These are phyloP conservation scores for Colletotrichum liaoningense DNA, from an alignment of 2,329 filamentous ascomycete genomes.

Conservation along the genomic window DNA sequence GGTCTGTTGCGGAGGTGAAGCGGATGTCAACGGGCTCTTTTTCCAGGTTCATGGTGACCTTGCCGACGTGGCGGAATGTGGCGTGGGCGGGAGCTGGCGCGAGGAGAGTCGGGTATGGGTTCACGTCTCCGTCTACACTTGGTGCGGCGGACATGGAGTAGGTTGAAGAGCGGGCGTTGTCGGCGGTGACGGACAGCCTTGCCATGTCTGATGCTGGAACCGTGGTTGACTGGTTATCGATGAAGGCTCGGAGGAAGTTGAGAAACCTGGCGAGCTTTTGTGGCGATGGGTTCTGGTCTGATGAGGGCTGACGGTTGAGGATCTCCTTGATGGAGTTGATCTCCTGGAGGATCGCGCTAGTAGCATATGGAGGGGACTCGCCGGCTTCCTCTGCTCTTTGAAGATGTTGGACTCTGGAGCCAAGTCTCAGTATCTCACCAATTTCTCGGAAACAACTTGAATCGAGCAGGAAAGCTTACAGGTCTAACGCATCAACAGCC, in stretches of 20 bases:
- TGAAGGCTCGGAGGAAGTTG: constrained; percentile 1
- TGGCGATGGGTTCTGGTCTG: background rate
- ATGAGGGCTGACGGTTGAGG: background rate
- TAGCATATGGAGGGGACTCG: constrained; percentile 29
- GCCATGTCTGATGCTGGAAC: background rate
- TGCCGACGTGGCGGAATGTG: constrained; percentile 17
- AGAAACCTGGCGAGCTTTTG: background rate
- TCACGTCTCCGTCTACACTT: background rate
- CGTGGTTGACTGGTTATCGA: constrained; percentile 9
- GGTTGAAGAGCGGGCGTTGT: background rate
- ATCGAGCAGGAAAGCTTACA: constrained; percentile 4
- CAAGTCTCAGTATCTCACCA: background rate
- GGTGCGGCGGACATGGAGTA: background rate
- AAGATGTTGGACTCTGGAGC: constrained; percentile 1
- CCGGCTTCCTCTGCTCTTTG: constrained; percentile 16
- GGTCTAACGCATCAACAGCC: constrained; percentile 3
- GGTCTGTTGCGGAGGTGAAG: constrained; percentile 10
- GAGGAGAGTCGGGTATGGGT: background rate
- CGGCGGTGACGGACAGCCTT: background rate
- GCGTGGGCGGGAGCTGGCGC: background rate
- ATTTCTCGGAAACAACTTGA: too few species aligned
- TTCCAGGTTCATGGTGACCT: constrained; percentile 25
- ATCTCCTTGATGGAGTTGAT: constrained; percentile 14
- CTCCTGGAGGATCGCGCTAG: constrained; percentile 19
- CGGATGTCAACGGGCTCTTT: constrained; percentile 25